A percentile compares a stretch with the other conserved stretches of the same genome.
Conservation (phyloP, 1,284 basidiomycete genomes). For the Apiotrichum montevideense region DNA sequence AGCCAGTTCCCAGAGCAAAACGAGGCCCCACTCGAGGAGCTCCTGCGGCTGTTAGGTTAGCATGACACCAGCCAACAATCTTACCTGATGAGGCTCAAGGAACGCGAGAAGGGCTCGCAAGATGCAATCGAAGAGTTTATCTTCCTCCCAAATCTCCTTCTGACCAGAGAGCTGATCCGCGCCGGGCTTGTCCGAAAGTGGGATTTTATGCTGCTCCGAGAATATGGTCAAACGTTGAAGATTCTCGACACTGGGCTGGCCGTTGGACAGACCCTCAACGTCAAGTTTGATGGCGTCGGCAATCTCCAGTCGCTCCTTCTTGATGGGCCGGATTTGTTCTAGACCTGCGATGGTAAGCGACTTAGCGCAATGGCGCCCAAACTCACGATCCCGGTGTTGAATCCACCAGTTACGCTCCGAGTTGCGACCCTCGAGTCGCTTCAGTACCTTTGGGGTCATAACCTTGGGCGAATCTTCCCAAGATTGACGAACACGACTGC, state of each 20-base stretch:
- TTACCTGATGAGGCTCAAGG: conserved; percentile 24
- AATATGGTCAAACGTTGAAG: conserved; percentile 34
- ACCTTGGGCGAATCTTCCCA: conserved; percentile 40
- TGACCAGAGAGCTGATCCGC: conserved; percentile 7
- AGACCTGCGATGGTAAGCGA: conserved; percentile 18
- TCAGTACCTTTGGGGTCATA: conserved; percentile 15
- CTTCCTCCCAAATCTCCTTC: conserved; percentile 23
- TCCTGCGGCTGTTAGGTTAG: conserved; percentile 16
- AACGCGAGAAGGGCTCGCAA: conserved; percentile 27
- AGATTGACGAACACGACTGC: conserved; percentile 1
- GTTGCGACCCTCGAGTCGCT: conserved; percentile 25
- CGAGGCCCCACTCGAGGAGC: conserved; percentile 32
- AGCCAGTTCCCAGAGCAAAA: conserved; percentile 39
- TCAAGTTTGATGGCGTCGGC: conserved; percentile 18
- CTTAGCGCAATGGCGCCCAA: not conserved
- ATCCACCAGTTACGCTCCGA: conserved; percentile 42
- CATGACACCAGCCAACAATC: conserved; percentile 1
- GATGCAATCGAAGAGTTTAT: conserved; percentile 25
- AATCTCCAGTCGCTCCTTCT: conserved; percentile 3
- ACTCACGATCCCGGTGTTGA: conserved; percentile 30
- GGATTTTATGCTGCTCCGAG: conserved; percentile 1
- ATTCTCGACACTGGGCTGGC: not conserved
- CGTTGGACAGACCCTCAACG: conserved; percentile 16
- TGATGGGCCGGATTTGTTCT: conserved; percentile 25
- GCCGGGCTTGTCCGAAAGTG: not conserved